Percentiles rank a stretch among this genome's conserved stretches.
Conservation (phyloP, 1,139 yeast genomes). For the Saccharomyces hybrid region DNA sequence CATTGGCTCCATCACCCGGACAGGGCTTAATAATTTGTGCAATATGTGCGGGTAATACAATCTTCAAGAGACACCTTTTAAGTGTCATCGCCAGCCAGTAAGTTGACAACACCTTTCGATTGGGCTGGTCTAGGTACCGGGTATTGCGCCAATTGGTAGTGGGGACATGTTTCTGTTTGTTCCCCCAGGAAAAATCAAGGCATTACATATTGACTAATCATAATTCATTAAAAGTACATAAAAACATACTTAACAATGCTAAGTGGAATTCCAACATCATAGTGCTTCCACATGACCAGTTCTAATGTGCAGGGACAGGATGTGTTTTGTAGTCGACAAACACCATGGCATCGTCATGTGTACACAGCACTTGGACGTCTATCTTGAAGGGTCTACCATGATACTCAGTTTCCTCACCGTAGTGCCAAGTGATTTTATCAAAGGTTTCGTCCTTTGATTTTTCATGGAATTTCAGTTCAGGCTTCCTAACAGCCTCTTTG, state of each 20-base stretch:
- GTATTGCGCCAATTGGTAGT: too few relatives aligned
- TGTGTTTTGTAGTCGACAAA: conserved; percentile 50
- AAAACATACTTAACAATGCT: not conserved
- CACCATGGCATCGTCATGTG: conserved; percentile 53
- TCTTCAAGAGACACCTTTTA: not conserved
- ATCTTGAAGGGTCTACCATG: conserved; percentile 44
- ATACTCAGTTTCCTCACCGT: conserved; percentile 44
- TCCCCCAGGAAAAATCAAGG: too few relatives aligned
- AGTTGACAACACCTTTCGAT: not conserved
- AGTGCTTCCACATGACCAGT: not conserved
- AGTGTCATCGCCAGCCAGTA: not conserved
- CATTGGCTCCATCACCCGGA: not conserved
- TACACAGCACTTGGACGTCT: conserved; percentile 50
- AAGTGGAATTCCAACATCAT: not conserved
- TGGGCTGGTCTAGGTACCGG: too few relatives aligned
- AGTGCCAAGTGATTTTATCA: conserved; percentile 46
- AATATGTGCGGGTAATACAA: too few relatives aligned
- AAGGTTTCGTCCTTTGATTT: conserved; percentile 43
- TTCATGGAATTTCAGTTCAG: conserved; percentile 45
- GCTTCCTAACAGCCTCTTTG: conserved; percentile 51
- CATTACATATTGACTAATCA: not conserved
- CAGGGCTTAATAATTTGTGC: too few relatives aligned
- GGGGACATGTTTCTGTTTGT: too few relatives aligned
- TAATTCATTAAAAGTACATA: not conserved
- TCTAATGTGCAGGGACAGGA: conserved; percentile 13